Base-by-base conservation (phyloP, 306 rosid species). In the Cicer pinnatifidum region DNA sequence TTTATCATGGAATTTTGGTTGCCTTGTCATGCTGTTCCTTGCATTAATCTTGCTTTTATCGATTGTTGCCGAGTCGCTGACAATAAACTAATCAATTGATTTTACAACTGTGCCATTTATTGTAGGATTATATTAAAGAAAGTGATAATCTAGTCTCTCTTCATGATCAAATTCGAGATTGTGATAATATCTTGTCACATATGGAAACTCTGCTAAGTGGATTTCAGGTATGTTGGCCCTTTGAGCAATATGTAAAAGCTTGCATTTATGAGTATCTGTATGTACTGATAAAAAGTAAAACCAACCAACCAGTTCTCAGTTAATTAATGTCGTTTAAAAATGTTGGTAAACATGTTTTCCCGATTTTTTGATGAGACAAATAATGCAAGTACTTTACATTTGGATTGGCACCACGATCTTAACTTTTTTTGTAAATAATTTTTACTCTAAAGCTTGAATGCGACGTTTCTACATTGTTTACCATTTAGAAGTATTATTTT, bases 181-280 rank as follows among this genome's bases (percentile, higher is more conserved):
- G 99, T 54, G 99, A 94, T 75, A 84, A 87, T 83, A 91, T 94
- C 78, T 89, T 94, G 89, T 91, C 96, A 67, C 97, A 91, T 82
- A 94, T 94, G 97, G 99, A 91, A 88, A 89, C 95, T 66, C 93
- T 94, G 77, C 88, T 94, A 38, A 78, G 96, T 82, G 99, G 99
- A 78, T 94, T 94, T 90, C 97, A 94, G 92, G 98, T 91, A 68
- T 44, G 72, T 62, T 77, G 71, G 50, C 73, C 67, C 87, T 61
- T 75, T 50, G 80, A 54, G 79, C 54, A 65, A 51, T 47, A 47
- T 58, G 17, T 33, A 71, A 43, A 66, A 68, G 47, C 40, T 75
- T 69, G 65, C 39, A 52, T 62, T 70, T 11, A 60, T 66, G 45
- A 11, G 13, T 12, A 60, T 11, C 20, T 35, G 51, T 58, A 77